Base-by-base conservation (phyloP, 768 basidiomycete species). In the Mycena sanguinolenta region DNA sequence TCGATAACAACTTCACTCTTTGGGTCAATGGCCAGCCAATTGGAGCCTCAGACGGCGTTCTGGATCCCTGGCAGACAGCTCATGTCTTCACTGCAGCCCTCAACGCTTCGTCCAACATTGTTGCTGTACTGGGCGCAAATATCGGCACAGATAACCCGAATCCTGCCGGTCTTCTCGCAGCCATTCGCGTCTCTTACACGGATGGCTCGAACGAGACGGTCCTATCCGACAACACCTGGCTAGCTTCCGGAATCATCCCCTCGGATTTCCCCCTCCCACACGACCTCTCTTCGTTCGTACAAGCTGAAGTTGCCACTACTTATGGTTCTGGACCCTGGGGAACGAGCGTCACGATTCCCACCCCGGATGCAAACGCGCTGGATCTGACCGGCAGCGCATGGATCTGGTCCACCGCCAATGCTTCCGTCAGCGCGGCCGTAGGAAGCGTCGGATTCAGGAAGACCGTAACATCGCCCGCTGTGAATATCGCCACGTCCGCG, bases 11-110 rank as follows among this genome's bases (percentile, higher is more conserved):
- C 50, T 73, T 46, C 34, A 73, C 69, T 0, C 14, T 73, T 19
- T 73, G 68, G 68, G 54, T 63, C n/a, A 73, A 73, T 46, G 65
- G 57, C 12, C 72, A 73, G 38, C 60, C 68, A 2, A 49, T 73
- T 62, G 72, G 64, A 17, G 60, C 54, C n/a, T 42, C 71, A 8
- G 61, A 32, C 6, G 27, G 30, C 34, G 67, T 36, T 0, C 53
- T 14, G n/a, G 3, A 10, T 27, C 39, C 17, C 1, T 73, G 64
- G 61, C 4, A 65, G 63, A 54, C 10, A 42, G 65, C 52, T 0
- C 64, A 70, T 25, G 21, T 65, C 17, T 19, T 70, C 44, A 55
- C 27, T 7, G 65, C 64, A 6, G 54, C 46, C 27, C 58, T 73
- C 16, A 73, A 73, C 57, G 42, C 61, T 13, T 59, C 72, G 4